phyloP scores from a whole-genome alignment of 2,329 filamentous ascomycete species.

The Seiridium cupressi region DNA sequence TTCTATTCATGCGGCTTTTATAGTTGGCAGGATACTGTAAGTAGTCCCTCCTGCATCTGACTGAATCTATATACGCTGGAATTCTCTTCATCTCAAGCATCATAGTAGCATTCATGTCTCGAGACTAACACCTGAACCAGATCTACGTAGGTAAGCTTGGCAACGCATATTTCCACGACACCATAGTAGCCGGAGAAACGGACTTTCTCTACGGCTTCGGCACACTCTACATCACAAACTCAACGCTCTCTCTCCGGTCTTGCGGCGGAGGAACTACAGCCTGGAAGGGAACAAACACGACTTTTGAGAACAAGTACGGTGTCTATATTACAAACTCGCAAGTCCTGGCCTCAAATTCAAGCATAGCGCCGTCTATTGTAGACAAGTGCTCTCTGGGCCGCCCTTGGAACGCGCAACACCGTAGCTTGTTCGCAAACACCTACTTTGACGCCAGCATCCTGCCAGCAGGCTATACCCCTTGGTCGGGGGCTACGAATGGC shows the following conservation, averaged over 20 bases:
- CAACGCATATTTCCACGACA: conserved; percentile 63
- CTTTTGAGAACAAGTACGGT: conserved; percentile 65
- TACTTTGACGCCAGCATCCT: conserved; percentile 54
- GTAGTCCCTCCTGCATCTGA: neutral
- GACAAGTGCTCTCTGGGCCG: conserved; percentile 57
- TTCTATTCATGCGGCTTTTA: conserved; percentile 68
- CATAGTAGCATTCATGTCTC: neutral
- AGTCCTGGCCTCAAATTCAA: conserved; percentile 54
- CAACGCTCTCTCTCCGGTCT: conserved; percentile 51
- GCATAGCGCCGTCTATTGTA: conserved; percentile 30
- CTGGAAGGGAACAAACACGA: conserved; percentile 67
- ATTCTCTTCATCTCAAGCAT: neutral
- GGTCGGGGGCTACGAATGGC: conserved; percentile 38
- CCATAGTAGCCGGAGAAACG: conserved; percentile 61
- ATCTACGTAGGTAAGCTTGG: conserved; percentile 63
- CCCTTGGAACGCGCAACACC: conserved; percentile 59
- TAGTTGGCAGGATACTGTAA: conserved; percentile 65
- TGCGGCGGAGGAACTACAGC: conserved; percentile 69
- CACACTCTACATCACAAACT: conserved; percentile 58
- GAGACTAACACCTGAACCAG: neutral
- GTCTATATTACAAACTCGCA: conserved; percentile 59
- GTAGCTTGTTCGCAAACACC: conserved; percentile 53
- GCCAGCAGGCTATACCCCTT: conserved; percentile 53
- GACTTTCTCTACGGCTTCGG: conserved; percentile 71
- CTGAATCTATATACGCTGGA: too few species aligned